Evolutionary conservation across 257 asterid species (phyloP).

Genomic region (Gentiana macrophylla): DNA sequence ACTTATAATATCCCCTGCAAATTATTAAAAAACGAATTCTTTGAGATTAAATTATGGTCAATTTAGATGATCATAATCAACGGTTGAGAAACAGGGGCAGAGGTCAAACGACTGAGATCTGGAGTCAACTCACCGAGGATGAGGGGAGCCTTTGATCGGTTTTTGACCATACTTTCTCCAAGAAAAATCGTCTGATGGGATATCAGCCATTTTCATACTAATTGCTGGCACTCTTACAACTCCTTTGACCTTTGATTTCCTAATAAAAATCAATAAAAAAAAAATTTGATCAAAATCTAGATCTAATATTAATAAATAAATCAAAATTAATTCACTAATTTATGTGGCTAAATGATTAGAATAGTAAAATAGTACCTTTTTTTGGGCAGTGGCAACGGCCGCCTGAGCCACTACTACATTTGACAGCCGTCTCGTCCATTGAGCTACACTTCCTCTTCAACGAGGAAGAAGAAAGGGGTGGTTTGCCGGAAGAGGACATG

Average conservation of each 20-base stretch:
- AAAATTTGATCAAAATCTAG: neutral
- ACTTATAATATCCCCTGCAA: too few relatives aligned
- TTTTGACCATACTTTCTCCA: slow-evolving; percentile 94
- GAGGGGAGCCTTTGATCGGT: slow-evolving; percentile 90
- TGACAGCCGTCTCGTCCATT: slow-evolving; percentile 43
- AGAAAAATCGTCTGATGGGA: slow-evolving; percentile 80
- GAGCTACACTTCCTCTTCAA: slow-evolving; percentile 75
- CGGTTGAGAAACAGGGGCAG: too few relatives aligned
- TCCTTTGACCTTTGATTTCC: slow-evolving; percentile 66
- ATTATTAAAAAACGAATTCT: too few relatives aligned
- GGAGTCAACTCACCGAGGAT: slow-evolving; percentile 50
- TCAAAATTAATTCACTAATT: too few relatives aligned
- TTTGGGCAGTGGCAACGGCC: slow-evolving; percentile 86
- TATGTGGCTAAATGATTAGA: neutral
- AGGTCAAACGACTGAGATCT: too few relatives aligned
- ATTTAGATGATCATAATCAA: too few relatives aligned
- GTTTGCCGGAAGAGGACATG: slow-evolving; percentile 58
- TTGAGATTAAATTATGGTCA: too few relatives aligned
- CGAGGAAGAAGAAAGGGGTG: slow-evolving; percentile 69
- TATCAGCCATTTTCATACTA: slow-evolving; percentile 76
- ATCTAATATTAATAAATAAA: neutral
- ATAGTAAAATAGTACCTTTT: slow-evolving; percentile 35
- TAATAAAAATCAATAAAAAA: slow-evolving; percentile 9
- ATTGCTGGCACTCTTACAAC: slow-evolving; percentile 65
- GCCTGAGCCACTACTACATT: slow-evolving; percentile 38